phyloP scores from a whole-genome alignment of 1,284 basidiomycete genomes.

The Bjerkandera adusta region DNA sequence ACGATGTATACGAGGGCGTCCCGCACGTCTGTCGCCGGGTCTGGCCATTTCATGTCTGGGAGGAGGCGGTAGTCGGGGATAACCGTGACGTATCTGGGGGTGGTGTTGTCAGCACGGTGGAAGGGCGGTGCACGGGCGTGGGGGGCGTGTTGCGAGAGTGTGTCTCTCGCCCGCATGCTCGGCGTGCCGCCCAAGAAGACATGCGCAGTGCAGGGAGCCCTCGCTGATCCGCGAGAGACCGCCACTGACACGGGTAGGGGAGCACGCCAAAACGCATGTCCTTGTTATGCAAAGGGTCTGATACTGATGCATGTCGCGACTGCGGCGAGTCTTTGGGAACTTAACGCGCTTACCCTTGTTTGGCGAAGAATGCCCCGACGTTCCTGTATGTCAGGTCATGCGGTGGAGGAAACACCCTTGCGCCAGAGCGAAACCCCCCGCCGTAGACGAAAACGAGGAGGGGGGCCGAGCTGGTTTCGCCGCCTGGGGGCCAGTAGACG shows the following conservation, averaged over 20 bases:
- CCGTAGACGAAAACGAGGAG: slow-evolving; percentile 64
- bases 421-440: slow-evolving; percentile 54
- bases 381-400: slow-evolving; percentile 49
- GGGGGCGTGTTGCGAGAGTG: too few relatives aligned
- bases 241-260: too few relatives aligned
- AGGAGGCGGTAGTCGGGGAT: slow-evolving; percentile 65
- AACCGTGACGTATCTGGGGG: slow-evolving; percentile 48
- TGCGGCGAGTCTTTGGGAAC: too few relatives aligned
- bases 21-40: slow-evolving; percentile 49
- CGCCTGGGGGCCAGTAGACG: slow-evolving; percentile 51
- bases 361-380: slow-evolving; percentile 57
- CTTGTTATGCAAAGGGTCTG: too few relatives aligned
- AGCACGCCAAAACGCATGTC: too few relatives aligned
- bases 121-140: too few relatives aligned
- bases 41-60: slow-evolving; percentile 52
- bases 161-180: too few relatives aligned
- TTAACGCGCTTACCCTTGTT: slow-evolving; percentile 35
- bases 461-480: slow-evolving; percentile 35
- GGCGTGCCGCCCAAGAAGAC: too few relatives aligned
- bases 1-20: slow-evolving; percentile 55
- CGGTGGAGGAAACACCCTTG: slow-evolving; percentile 42
- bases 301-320: too few relatives aligned
- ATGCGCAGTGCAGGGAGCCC: too few relatives aligned
- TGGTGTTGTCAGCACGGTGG: too few relatives aligned
- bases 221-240: too few relatives aligned